These are phyloP conservation scores for Zygnema cylindricum DNA, from an alignment of 139 green algal species.

Conservation along the genomic window DNA sequence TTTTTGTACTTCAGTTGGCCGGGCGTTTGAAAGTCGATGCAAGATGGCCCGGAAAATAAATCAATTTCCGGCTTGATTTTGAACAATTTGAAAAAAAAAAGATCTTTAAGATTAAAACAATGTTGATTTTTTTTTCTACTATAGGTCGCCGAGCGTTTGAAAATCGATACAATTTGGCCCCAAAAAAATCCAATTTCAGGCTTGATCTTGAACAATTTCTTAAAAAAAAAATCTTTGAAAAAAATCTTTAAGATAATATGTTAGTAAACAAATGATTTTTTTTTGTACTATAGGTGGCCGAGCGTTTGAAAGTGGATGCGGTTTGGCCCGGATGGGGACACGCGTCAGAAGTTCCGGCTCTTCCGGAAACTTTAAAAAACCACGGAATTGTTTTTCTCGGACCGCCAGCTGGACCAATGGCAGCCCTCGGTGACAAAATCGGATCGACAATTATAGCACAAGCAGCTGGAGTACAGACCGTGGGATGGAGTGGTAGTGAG, in stretches of 20 bases:
- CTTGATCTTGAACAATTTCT: slow-evolving; percentile 3
- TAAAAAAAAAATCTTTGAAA: slow-evolving; percentile 11
- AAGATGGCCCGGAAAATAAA: too few relatives aligned
- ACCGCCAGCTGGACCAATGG: slow-evolving; percentile 79
- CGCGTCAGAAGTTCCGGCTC: slow-evolving; percentile 91
- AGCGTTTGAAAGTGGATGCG: slow-evolving; percentile 77
- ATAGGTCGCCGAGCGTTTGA: slow-evolving; percentile 29
- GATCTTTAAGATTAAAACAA: too few relatives aligned
- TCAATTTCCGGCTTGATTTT: too few relatives aligned
- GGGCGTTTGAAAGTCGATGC: too few relatives aligned
- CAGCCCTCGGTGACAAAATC: slow-evolving; percentile 94
- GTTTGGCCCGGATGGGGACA: slow-evolving; percentile 97
- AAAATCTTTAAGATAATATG: slow-evolving; percentile 3
- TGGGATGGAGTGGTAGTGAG: slow-evolving; percentile 84
- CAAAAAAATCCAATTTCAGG: slow-evolving; percentile 11
- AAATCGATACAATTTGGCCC: slow-evolving; percentile 94
- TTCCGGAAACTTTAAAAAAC: slow-evolving; percentile 77
- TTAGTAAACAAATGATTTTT: not conserved
- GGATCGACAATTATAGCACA: slow-evolving; percentile 94
- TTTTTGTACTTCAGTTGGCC: too few relatives aligned
- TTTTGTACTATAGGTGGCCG: slow-evolving; percentile 29
- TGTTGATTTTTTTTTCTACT: too few relatives aligned
- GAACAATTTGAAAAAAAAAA: too few relatives aligned
- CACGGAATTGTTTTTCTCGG: slow-evolving; percentile 88
- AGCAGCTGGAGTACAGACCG: slow-evolving; percentile 87